These are phyloP conservation scores for Penicillium sp. DNA, from an alignment of 2,329 filamentous ascomycete species.

Conservation along the genomic window DNA sequence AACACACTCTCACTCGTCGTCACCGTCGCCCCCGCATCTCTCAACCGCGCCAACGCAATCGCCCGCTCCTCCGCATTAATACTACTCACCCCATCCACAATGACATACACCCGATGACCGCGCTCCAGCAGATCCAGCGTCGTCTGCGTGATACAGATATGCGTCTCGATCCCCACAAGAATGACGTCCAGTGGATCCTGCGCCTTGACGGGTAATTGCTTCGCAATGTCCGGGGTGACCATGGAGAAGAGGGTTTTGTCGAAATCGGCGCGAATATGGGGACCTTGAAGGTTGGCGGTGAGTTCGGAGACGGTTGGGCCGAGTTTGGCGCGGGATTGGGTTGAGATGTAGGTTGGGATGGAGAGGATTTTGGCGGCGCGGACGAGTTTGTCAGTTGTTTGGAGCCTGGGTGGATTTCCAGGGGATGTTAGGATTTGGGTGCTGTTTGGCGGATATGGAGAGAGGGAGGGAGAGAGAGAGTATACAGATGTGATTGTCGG, in stretches of 20 bases:
- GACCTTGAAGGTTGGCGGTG: constrained; percentile 38
- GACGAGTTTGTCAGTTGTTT: constrained; percentile 64
- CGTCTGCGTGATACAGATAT: constrained; percentile 94
- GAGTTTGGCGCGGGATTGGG: constrained; percentile 72
- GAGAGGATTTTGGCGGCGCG: constrained; percentile 46
- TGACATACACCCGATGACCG: constrained; percentile 76
- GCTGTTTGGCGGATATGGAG: neutral
- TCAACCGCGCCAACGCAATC: constrained; percentile 69
- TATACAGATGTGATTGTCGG: constrained; percentile 48
- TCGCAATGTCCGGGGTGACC: constrained; percentile 63
- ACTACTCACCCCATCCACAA: constrained; percentile 85
- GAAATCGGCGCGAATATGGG: constrained; percentile 51
- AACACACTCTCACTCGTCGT: constrained; percentile 85
- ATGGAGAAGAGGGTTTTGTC: constrained; percentile 94
- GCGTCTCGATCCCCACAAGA: constrained; percentile 84
- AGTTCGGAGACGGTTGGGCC: constrained; percentile 77
- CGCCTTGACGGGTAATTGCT: constrained; percentile 25
- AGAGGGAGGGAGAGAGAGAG: constrained; percentile 5
- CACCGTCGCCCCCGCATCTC: constrained; percentile 68
- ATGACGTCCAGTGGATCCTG: constrained; percentile 52
- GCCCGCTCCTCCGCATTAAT: constrained; percentile 76
- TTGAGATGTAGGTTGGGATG: constrained; percentile 79
- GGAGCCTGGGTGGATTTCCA: constrained; percentile 44
- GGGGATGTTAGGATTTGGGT: neutral
- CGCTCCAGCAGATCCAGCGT: constrained; percentile 69